Conservation (phyloP, 2,329 filamentous ascomycete species). For the Pseudocercospora fuligena region DNA sequence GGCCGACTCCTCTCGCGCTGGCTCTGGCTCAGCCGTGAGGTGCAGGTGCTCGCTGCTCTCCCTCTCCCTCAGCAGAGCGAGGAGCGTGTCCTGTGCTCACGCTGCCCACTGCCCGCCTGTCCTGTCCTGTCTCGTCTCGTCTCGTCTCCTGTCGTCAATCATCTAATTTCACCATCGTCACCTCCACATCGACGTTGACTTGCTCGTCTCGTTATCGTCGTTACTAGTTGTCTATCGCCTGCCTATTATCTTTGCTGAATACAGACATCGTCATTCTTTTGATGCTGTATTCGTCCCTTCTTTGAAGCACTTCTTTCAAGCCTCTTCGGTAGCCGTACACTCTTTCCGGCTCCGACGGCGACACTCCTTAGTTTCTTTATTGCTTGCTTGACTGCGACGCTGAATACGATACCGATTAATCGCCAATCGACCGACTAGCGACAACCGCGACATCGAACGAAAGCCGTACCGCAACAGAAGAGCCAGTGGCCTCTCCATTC, state of each 20-base stretch:
- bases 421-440: neutral
- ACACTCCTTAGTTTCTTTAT: constrained; percentile 36
- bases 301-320: constrained; percentile 30
- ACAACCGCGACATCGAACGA: constrained; percentile 3
- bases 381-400: constrained; percentile 4
- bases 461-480: neutral
- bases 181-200: constrained; percentile 19
- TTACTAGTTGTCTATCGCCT: constrained; percentile 12
- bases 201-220: constrained; percentile 18
- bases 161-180: constrained; percentile 19
- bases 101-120: neutral
- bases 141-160: constrained; percentile 13
- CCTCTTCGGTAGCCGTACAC: constrained; percentile 32
- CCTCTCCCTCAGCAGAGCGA: neutral
- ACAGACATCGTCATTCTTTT: constrained; percentile 40
- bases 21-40: neutral
- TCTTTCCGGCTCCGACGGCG: constrained; percentile 20
- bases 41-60: neutral
- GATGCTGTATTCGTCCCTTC: constrained; percentile 36
- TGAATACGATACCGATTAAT: neutral
- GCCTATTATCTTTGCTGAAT: constrained; percentile 14
- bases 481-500: constrained; percentile 9
- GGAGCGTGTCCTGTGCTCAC: neutral
- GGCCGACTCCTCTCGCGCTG: neutral
- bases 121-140: neutral